These are phyloP conservation scores for Sonneratia caseolaris DNA, from an alignment of 345 rosid species.

Conservation along the genomic window DNA sequence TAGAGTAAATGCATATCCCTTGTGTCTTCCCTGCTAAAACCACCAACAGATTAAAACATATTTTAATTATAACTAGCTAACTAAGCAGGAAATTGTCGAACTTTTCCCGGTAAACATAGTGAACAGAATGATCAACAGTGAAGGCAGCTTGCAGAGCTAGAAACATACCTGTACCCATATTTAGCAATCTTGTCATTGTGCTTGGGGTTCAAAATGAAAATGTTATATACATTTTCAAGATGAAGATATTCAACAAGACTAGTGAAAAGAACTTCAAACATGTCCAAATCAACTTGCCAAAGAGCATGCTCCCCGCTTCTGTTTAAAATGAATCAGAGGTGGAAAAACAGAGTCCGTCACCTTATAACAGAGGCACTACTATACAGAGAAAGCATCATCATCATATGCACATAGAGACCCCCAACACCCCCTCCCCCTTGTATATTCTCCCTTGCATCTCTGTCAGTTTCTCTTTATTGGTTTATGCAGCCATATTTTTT, in stretches of 20 bases:
- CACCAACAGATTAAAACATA: not conserved
- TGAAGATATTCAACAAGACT: constrained; percentile 89
- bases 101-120: not conserved
- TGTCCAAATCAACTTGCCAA: constrained; percentile 85
- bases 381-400: constrained; percentile 2
- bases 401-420: not conserved
- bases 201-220: constrained; percentile 80
- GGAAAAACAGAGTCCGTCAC: constrained; percentile 5
- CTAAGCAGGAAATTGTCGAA: not conserved
- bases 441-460: too few species aligned
- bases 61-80: not conserved
- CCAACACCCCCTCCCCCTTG: too few species aligned
- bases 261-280: constrained; percentile 74
- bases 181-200: constrained; percentile 35
- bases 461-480: too few species aligned
- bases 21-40: not conserved
- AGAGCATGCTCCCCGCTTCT: constrained; percentile 49
- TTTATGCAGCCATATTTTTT: too few species aligned
- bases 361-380: not conserved
- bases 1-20: not conserved
- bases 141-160: not conserved
- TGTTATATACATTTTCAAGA: constrained; percentile 75
- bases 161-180: constrained; percentile 83
- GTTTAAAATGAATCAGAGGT: constrained; percentile 12
- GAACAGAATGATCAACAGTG: not conserved